Conservation (phyloP, 208 protist species). For the Wallacemonas sp. region DNA sequence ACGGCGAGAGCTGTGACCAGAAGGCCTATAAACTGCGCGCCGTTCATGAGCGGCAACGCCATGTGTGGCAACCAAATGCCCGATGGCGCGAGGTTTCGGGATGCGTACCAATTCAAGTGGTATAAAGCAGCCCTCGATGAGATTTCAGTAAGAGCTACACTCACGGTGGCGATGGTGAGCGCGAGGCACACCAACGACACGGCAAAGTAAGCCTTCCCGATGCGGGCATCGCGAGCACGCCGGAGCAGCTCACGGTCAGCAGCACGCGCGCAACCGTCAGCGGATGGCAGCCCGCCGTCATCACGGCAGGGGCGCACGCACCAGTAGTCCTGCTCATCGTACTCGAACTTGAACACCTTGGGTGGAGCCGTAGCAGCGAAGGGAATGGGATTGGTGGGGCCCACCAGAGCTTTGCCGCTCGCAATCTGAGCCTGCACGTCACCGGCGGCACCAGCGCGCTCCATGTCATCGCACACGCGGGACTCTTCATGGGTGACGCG, state of each 20-base stretch:
- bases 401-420: not conserved
- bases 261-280: not conserved
- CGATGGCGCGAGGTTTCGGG: not conserved
- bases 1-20: not conserved
- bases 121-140: too few relatives aligned
- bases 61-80: not conserved
- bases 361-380: not conserved
- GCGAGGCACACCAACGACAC: not conserved
- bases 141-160: too few relatives aligned
- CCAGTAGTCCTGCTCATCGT: not conserved
- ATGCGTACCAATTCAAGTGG: too few relatives aligned
- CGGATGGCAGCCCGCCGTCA: not conserved
- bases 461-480: constrained; percentile 7
- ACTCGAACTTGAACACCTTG: not conserved
- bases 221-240: not conserved
- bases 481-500: constrained; percentile 4
- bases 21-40: not conserved
- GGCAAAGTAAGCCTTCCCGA: constrained; percentile 7
- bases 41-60: too few relatives aligned
- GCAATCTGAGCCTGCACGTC: constrained; percentile 3
- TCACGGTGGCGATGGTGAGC: not conserved
- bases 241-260: not conserved
- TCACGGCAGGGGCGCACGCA: not conserved
- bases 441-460: not conserved
- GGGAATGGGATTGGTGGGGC: not conserved